Conservation (phyloP, 2,329 filamentous ascomycete genomes). For the Epichloe uncinata region DNA sequence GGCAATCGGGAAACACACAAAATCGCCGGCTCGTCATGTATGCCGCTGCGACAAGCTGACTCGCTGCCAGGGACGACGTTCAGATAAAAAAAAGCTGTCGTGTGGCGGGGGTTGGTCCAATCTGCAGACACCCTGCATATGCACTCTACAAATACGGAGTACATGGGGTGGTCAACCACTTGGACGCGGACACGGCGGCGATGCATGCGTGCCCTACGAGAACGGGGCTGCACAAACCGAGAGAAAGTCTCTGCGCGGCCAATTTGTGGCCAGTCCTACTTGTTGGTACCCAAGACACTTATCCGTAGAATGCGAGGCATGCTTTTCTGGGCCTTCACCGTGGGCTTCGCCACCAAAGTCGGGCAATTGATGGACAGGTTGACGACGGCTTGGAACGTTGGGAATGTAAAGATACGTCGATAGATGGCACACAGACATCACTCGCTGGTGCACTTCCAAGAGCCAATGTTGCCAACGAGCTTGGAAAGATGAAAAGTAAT, state of each 20-base stretch:
- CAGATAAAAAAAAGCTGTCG: not conserved
- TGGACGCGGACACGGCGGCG: not conserved
- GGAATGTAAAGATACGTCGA: too few species aligned
- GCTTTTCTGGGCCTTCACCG: not conserved
- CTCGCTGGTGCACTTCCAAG: too few species aligned
- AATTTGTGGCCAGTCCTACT: not conserved
- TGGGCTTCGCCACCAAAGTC: not conserved
- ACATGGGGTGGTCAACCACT: not conserved
- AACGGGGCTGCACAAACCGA: not conserved
- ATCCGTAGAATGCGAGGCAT: not conserved
- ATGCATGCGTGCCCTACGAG: constrained; percentile 3
- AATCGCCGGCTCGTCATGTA: not conserved
- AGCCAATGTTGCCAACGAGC: not conserved
- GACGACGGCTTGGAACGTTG: too few species aligned
- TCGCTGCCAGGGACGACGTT: not conserved
- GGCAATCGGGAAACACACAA: not conserved
- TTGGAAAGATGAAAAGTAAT: not conserved
- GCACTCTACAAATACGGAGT: not conserved
- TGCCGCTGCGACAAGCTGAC: not conserved
- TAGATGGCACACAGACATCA: too few species aligned
- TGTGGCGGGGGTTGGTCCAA: not conserved
- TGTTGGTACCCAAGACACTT: not conserved
- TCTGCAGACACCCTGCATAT: constrained; percentile 3
- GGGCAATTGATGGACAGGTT: not conserved
- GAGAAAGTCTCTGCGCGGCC: not conserved